A percentile compares a stretch with the other conserved stretches of the same genome.
phyloP scores from a whole-genome alignment of 306 rosid genomes.

The Castanea crenata region DNA sequence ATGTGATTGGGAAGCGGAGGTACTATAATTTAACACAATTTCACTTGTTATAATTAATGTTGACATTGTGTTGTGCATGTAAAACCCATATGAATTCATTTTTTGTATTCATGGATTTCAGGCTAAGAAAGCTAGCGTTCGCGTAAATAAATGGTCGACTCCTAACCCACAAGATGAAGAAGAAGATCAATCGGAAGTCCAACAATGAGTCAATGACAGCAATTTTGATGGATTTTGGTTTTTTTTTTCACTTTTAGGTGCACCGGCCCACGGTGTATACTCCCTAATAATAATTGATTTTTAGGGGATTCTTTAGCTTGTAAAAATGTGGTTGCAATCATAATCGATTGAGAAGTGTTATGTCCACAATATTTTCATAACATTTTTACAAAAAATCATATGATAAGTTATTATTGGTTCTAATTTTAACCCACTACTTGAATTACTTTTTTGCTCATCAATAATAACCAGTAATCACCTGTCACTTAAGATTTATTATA shows the following conservation, averaged over 20 bases:
- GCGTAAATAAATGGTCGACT: slow-evolving; percentile 41
- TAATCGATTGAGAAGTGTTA: neutral
- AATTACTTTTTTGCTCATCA: no score
- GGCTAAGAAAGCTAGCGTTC: slow-evolving; percentile 44
- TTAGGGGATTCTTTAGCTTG: neutral
- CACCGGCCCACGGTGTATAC: neutral
- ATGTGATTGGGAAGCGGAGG: slow-evolving; percentile 70
- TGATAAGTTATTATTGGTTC: no score
- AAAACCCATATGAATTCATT: neutral
- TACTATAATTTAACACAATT: neutral
- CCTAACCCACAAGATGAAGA: neutral
- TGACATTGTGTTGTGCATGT: neutral
- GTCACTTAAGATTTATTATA: no score
- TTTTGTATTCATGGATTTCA: slow-evolving; percentile 7
- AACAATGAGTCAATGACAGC: neutral
- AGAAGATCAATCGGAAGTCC: neutral
- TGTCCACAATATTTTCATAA: no score
- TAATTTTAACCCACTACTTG: no score
- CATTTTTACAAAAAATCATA: no score
- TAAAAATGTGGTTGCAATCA: neutral
- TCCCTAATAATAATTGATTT: neutral
- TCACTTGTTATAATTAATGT: neutral
- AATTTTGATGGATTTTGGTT: neutral
- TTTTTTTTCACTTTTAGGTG: no score
- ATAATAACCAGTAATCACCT: no score